Evolutionary conservation across 306 rosid species (phyloP).

Genomic region (Quercus berberidifolia): DNA sequence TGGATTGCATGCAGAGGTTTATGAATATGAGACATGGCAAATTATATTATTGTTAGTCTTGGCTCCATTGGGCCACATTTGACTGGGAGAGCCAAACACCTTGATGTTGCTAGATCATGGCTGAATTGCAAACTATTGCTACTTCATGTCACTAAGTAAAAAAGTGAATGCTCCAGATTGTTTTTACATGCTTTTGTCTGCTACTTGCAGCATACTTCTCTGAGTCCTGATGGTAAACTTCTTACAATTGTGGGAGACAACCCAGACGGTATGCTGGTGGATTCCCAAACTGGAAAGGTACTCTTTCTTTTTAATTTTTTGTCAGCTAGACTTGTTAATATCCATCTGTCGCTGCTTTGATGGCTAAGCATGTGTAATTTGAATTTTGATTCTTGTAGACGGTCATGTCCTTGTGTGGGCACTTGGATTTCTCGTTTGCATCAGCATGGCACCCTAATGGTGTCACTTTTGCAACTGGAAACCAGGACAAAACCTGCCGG

Average conservation of each 20-base stretch:
- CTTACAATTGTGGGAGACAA: constrained; percentile 78
- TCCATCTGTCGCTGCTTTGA: not conserved
- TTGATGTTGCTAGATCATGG: not conserved
- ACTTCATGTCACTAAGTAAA: not conserved
- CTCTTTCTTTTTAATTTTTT: not conserved
- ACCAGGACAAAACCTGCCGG: constrained; percentile 87
- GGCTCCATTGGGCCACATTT: not conserved
- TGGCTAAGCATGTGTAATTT: not conserved
- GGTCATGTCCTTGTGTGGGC: constrained; percentile 51
- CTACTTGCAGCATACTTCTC: constrained; percentile 68
- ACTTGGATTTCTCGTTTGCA: constrained; percentile 86
- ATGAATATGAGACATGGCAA: not conserved
- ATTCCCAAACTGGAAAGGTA: constrained; percentile 95
- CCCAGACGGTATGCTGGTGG: constrained; percentile 73
- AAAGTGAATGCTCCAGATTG: not conserved
- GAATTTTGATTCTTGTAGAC: constrained; percentile 45
- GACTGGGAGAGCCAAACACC: not conserved
- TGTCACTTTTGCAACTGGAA: constrained; percentile 73
- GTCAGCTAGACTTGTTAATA: not conserved
- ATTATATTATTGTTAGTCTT: not conserved
- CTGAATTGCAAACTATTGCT: not conserved
- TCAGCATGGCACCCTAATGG: constrained; percentile 93
- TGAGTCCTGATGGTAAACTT: constrained; percentile 78
- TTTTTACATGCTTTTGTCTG: not conserved
- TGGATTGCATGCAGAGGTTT: not conserved